Base-by-base conservation (phyloP, 2,329 filamentous ascomycete genomes). In the Ilyonectria sp. region DNA sequence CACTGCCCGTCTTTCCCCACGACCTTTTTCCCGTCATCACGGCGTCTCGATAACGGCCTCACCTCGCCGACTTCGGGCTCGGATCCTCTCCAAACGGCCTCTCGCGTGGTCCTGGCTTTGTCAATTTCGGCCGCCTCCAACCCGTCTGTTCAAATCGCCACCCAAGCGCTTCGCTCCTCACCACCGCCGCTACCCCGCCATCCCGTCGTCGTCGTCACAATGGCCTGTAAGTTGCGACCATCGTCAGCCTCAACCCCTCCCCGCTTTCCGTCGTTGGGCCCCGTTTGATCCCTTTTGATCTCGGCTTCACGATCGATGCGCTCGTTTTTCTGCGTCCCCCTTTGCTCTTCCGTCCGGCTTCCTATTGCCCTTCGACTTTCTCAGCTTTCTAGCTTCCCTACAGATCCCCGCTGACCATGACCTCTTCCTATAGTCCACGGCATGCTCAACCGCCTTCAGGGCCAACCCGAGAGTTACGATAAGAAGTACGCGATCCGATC, bases 381-480 rank as follows among this genome's bases (percentile, higher is more conserved):
- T 13, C n/a, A 19, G 19, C 37, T 40, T 13, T 40, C 19, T 29
- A 55, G n/a, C 58, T 40, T 19, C 43, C 62, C 53, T 58, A 5
- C 1, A 43, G 40, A 17, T 9, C 19, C 17, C 47, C 61, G 75
- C 76, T 77, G 69, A 77, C 71, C 52, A 69, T 71, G 60, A 44
- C 60, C 35, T 46, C 53, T 29, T 60, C 63, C 46, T 63, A 60
- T 69, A 97, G 94, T 97, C 85, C 86, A 92, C 75, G 92, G 89
- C 79, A 97, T 98, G 94, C 88, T 98, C 77, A 97, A 95, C 85
- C 94, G 95, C 89, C 92, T 98, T 78, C 94, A 97, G 78, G 94
- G 95, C 82, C 95, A 98, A 86, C 95, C 95, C 75, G 94, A 97
- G 76, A 98, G 94, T 85, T 99, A 99, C 86, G 96, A 98, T 81